Conservation (phyloP, 2,329 filamentous ascomycete species). For the Boeremia lycopersici region DNA sequence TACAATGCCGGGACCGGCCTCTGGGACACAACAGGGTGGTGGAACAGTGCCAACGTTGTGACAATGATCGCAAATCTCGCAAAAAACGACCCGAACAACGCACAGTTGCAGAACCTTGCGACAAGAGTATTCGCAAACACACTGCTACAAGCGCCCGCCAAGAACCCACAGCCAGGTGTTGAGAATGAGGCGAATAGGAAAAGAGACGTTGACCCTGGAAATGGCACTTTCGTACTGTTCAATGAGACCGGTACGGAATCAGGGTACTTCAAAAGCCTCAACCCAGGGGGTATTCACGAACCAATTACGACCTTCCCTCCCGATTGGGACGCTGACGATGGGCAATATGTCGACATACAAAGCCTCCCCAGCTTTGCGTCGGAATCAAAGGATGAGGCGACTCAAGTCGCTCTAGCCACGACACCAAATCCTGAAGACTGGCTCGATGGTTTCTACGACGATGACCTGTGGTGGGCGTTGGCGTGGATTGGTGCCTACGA, state of each 20-base stretch:
- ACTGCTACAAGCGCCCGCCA: slow-evolving; percentile 40
- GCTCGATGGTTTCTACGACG: slow-evolving; percentile 58
- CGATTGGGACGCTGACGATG: slow-evolving; percentile 22
- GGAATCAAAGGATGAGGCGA: slow-evolving; percentile 3
- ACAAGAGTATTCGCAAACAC: slow-evolving; percentile 54
- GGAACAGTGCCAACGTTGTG: slow-evolving; percentile 73
- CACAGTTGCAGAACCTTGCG: slow-evolving; percentile 45
- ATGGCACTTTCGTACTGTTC: slow-evolving; percentile 12
- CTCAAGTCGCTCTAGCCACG: slow-evolving; percentile 14
- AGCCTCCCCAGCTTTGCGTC: slow-evolving; percentile 14
- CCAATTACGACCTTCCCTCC: slow-evolving; percentile 26
- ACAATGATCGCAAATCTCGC: slow-evolving; percentile 65
- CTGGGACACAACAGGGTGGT: slow-evolving; percentile 72
- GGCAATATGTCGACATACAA: slow-evolving; percentile 18
- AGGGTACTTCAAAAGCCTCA: slow-evolving; percentile 32
- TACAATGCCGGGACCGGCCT: slow-evolving; percentile 66
- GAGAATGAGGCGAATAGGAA: slow-evolving; percentile 21
- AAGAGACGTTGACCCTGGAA: slow-evolving; percentile 10
- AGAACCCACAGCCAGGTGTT: slow-evolving; percentile 38
- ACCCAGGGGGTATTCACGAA: slow-evolving; percentile 21
- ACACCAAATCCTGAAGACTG: slow-evolving; percentile 37
- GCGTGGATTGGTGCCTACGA: slow-evolving; percentile 63
- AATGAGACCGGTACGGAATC: slow-evolving; percentile 15
- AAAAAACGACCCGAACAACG: slow-evolving; percentile 29
- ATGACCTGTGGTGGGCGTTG: slow-evolving; percentile 59